Base-by-base conservation (phyloP, 805 yeast genomes). In the Starmerella etchellsii region DNA sequence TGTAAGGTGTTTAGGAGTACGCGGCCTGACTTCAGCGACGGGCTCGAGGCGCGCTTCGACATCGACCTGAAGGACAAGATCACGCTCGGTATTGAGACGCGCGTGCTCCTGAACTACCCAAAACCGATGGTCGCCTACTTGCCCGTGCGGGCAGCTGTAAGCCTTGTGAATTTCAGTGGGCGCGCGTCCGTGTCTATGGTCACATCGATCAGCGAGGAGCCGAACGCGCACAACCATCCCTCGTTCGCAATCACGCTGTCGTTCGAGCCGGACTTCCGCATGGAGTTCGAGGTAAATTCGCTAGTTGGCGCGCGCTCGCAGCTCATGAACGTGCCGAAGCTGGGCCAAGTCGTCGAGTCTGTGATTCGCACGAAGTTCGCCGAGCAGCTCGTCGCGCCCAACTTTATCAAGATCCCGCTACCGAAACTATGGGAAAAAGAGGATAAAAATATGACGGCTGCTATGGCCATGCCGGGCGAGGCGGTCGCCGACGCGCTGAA, bases 341-440 rank as follows among this genome's bases (percentile, higher is more conserved):
- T 91, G 29, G 75, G 94, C 9, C 77, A 82, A 43, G 64, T 91
- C 31, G 76, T 91, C 31, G 97, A 91, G 56, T 74, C 74, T 43
- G 78, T 78, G 45, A 69, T 91, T 30, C 70, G 91, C 47, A 76
- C 76, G 41, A 85, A 95, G 94, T 87, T 91, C 55, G 76, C 78
- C 15, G 96, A 88, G 52, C 68, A 95, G 47, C 84, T 95, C 56
- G 91, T 91, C 11, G 93, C 84, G 50, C 99, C 99, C 1, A 69
- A 94, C 51, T 88, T 79, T 54, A 95, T 87, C 57, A 79, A 83
- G 36, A 75, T 91, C 24, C 71, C 70, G 53, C 61, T 91, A 25
- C 98, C 97, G 5, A 19, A 36, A 5, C 18, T 43, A 19, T 50
- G 53, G 52, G n/a, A 24, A 6, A 29, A n/a, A 13, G 34, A 37